A percentile compares a stretch with the other conserved stretches of the same genome.
Conservation (phyloP, 495 filamentous ascomycete species). For the Daldinia grandis region DNA sequence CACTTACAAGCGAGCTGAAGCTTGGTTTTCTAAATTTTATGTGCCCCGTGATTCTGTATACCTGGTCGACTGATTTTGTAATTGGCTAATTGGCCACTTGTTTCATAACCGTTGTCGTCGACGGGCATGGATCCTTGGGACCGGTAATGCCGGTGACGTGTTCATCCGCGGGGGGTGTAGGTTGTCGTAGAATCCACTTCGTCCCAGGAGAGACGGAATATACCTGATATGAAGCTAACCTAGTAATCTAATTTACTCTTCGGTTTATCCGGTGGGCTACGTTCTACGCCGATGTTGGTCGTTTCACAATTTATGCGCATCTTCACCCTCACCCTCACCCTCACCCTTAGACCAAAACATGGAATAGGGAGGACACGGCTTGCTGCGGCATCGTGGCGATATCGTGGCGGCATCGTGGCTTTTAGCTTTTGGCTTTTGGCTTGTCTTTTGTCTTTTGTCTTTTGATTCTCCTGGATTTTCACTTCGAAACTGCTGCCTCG, state of each 20-base stretch:
- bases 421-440: neutral
- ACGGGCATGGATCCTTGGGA: slow-evolving; percentile 19
- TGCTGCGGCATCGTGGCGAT: slow-evolving; percentile 36
- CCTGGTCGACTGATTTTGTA: slow-evolving; percentile 1
- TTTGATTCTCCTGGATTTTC: neutral
- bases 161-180: slow-evolving; percentile 21
- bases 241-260: slow-evolving; percentile 6
- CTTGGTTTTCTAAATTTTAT: neutral
- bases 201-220: neutral
- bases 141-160: slow-evolving; percentile 31
- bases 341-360: neutral
- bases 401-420: slow-evolving; percentile 37
- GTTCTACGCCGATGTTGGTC: neutral
- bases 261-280: slow-evolving; percentile 4
- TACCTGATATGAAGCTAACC: neutral
- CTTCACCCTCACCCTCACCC: neutral
- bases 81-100: slow-evolving; percentile 7
- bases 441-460: neutral
- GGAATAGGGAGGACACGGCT: slow-evolving; percentile 27
- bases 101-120: slow-evolving; percentile 9
- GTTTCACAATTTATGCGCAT: slow-evolving; percentile 10
- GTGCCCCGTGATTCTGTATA: slow-evolving; percentile 19
- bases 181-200: slow-evolving; percentile 13
- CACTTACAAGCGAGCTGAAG: neutral
- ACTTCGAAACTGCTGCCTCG: neutral